These are phyloP conservation scores for Wickerhamiella shivajii DNA, from an alignment of 805 yeast genomes.

Conservation along the genomic window DNA sequence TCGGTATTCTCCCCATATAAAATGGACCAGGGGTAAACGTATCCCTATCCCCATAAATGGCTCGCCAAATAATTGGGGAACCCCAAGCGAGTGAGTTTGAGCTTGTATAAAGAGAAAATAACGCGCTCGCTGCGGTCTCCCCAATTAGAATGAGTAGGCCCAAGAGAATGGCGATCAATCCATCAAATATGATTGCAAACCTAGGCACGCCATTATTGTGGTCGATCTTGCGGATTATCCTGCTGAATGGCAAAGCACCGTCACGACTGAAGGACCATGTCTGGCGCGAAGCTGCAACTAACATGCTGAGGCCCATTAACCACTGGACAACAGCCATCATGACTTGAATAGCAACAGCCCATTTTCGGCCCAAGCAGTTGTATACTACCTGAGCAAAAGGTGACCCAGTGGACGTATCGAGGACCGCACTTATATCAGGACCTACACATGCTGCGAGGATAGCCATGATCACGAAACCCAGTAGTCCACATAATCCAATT, in stretches of 20 bases:
- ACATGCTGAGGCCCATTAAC: constrained; percentile 48
- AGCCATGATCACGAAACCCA: constrained; percentile 45
- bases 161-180: constrained; percentile 33
- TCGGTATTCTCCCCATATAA: constrained; percentile 38
- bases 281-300: constrained; percentile 55
- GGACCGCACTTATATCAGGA: constrained; percentile 30
- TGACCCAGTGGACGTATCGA: constrained; percentile 37
- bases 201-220: constrained; percentile 45
- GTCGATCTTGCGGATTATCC: constrained; percentile 42
- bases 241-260: constrained; percentile 53
- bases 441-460: constrained; percentile 37
- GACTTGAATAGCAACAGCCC: constrained; percentile 53
- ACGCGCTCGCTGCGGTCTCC: constrained; percentile 47
- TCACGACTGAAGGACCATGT: constrained; percentile 68
- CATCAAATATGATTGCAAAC: constrained; percentile 45
- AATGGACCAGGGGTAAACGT: constrained; percentile 54
- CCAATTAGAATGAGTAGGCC: constrained; percentile 49
- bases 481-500: constrained; percentile 39
- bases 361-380: constrained; percentile 46
- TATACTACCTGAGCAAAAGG: constrained; percentile 51
- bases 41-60: constrained; percentile 28
- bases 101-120: constrained; percentile 48
- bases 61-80: constrained; percentile 40
- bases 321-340: constrained; percentile 46
- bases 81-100: constrained; percentile 54